phyloP scores from a whole-genome alignment of 2,329 filamentous ascomycete species.

The Colletotrichum endophyticum region DNA sequence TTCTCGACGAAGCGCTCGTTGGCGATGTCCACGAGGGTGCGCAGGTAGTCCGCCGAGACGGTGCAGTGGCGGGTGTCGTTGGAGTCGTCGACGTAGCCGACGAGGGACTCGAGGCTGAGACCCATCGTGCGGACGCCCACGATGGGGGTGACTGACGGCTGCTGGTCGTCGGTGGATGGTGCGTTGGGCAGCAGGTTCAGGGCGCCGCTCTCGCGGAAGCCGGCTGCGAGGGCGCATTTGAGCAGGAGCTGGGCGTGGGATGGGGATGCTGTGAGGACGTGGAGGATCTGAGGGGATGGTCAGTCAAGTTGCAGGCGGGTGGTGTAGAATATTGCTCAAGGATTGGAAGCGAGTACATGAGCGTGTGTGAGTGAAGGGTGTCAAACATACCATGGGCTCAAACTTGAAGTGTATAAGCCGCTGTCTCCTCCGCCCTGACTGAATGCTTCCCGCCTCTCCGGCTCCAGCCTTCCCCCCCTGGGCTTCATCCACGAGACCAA shows the following conservation, averaged over 20 bases:
- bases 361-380: neutral
- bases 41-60: slow-evolving; percentile 72
- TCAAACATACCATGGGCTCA: slow-evolving; percentile 81
- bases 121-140: slow-evolving; percentile 87
- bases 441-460: slow-evolving; percentile 4
- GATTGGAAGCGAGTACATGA: neutral
- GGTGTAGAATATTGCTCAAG: no score
- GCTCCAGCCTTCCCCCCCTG: neutral
- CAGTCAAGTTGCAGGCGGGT: neutral
- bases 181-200: slow-evolving; percentile 60
- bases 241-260: slow-evolving; percentile 78
- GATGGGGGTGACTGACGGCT: slow-evolving; percentile 61
- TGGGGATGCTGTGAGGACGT: slow-evolving; percentile 79
- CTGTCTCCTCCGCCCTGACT: slow-evolving; percentile 33
- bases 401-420: slow-evolving; percentile 85
- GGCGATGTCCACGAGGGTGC: slow-evolving; percentile 69
- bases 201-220: slow-evolving; percentile 90
- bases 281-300: slow-evolving; percentile 71
- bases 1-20: slow-evolving; percentile 80
- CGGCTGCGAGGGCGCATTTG: slow-evolving; percentile 76
- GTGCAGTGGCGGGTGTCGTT: slow-evolving; percentile 46
- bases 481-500: slow-evolving; percentile 41
- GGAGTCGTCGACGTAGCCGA: slow-evolving; percentile 59
- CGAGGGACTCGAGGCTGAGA: slow-evolving; percentile 79
- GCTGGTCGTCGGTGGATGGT: slow-evolving; percentile 32